Percentiles rank a stretch among this genome's conserved stretches.
Conservation (phyloP, 2,329 filamentous ascomycete genomes). For the Talaromyces funiculosus region DNA sequence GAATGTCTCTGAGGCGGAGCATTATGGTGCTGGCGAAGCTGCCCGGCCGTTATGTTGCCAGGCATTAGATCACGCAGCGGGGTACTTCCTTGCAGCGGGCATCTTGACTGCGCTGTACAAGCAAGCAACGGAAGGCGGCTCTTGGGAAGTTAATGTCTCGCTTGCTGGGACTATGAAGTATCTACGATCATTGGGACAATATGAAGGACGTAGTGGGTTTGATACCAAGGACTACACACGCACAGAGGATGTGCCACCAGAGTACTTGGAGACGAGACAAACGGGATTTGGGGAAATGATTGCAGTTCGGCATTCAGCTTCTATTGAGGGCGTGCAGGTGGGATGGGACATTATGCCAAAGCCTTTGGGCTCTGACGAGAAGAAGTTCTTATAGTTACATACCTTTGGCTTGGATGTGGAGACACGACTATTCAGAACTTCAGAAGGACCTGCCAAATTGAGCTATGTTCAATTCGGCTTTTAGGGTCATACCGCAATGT, state of each 20-base stretch:
- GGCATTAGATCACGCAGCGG: conserved; percentile 52
- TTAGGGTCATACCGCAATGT: background rate
- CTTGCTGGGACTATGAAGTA: conserved; percentile 54
- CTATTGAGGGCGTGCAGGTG: conserved; percentile 40
- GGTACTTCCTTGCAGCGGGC: conserved; percentile 52
- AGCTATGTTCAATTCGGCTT: background rate
- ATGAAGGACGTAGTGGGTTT: conserved; percentile 43
- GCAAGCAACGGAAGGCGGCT: conserved; percentile 41
- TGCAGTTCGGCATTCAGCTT: conserved; percentile 46
- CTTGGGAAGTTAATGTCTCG: conserved; percentile 51
- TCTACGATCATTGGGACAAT: conserved; percentile 50
- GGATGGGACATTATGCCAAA: conserved; percentile 51
- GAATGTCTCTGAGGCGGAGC: conserved; percentile 51
- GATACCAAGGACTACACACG: conserved; percentile 28
- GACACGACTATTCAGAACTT: too few species aligned
- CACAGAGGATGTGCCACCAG: conserved; percentile 25
- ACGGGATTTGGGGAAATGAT: conserved; percentile 45
- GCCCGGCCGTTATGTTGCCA: conserved; percentile 49
- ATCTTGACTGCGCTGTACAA: conserved; percentile 49
- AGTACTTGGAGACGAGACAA: conserved; percentile 41
- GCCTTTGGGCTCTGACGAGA: conserved; percentile 43
- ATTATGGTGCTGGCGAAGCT: conserved; percentile 34
- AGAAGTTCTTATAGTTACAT: background rate
- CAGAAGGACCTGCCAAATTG: background rate
- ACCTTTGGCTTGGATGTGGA: too few species aligned